Evolutionary conservation across 768 basidiomycete genomes (phyloP).

Genomic region (Mycena maculata): DNA sequence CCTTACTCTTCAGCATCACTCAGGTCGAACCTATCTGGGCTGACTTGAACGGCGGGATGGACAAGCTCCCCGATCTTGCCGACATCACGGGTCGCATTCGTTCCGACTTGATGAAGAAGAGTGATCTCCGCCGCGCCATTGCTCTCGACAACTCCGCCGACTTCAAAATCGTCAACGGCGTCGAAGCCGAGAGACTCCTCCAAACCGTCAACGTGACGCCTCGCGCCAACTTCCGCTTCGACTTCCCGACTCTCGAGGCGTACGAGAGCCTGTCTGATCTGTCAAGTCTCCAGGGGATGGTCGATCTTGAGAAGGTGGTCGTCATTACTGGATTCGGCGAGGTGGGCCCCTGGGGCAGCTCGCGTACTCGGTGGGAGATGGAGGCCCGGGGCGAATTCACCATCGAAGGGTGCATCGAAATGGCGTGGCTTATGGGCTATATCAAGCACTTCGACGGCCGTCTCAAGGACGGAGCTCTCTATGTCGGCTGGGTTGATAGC

Average conservation of each 20-base stretch:
- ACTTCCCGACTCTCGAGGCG: constrained; percentile 89
- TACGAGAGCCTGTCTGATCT: constrained; percentile 79
- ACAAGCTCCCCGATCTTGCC: constrained; percentile 93
- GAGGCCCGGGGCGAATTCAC: constrained; percentile 97
- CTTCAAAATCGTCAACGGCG: constrained; percentile 90
- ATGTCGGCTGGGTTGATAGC: constrained; percentile 98
- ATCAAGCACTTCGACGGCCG: constrained; percentile 99
- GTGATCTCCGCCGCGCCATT: constrained; percentile 93
- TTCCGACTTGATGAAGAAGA: constrained; percentile 81
- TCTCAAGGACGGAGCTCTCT: constrained; percentile 89
- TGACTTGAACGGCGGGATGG: constrained; percentile 98
- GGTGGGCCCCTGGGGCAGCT: constrained; percentile 98
- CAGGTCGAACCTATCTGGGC: constrained; percentile 99
- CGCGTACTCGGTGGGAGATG: constrained; percentile 99
- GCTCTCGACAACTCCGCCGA: constrained; percentile 96
- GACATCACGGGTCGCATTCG: constrained; percentile 93
- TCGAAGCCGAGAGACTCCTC: constrained; percentile 91
- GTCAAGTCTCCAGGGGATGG: constrained; percentile 82
- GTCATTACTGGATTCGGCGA: constrained; percentile 98
- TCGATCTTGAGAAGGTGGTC: constrained; percentile 95
- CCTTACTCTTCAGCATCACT: constrained; percentile 97
- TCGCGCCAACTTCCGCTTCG: constrained; percentile 97
- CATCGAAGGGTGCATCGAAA: constrained; percentile 98
- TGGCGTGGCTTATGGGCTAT: constrained; percentile 99
- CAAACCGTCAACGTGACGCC: constrained; percentile 94